phyloP scores from a whole-genome alignment of 805 yeast genomes.

The Yarrowia sp. region DNA sequence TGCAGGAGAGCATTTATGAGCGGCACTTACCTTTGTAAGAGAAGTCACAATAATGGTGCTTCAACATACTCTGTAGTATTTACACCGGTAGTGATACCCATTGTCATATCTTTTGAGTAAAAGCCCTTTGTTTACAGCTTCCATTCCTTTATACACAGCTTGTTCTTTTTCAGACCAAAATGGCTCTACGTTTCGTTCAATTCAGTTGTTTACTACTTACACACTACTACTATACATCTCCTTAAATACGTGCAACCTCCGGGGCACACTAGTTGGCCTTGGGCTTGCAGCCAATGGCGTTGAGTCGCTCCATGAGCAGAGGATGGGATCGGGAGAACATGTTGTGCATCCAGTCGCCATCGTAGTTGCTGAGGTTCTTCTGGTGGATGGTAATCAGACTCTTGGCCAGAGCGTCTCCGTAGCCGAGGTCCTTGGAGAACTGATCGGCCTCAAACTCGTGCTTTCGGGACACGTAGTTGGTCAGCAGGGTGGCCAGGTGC shows the following conservation, averaged over 20 bases:
- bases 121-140: no score
- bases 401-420: conserved; percentile 67
- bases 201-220: not conserved
- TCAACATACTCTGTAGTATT: no score
- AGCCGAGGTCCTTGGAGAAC: conserved; percentile 79
- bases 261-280: conserved; percentile 1
- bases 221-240: conserved; percentile 6
- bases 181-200: not conserved
- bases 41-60: no score
- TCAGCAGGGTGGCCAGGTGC: conserved; percentile 66
- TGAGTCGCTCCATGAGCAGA: conserved; percentile 84
- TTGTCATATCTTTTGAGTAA: no score
- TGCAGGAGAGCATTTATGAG: no score
- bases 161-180: no score
- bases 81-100: no score
- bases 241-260: not conserved
- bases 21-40: no score
- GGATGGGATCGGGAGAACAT: conserved; percentile 93
- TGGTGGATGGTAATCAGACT: conserved; percentile 78
- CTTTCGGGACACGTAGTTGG: conserved; percentile 77
- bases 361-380: conserved; percentile 84
- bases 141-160: no score
- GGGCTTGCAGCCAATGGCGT: conserved; percentile 59
- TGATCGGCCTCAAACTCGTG: conserved; percentile 94
- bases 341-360: conserved; percentile 88